A percentile compares a stretch with the other conserved stretches of the same genome.
These are phyloP conservation scores for Thelephora aurantiotincta DNA, from an alignment of 768 basidiomycete genomes.

Conservation along the genomic window DNA sequence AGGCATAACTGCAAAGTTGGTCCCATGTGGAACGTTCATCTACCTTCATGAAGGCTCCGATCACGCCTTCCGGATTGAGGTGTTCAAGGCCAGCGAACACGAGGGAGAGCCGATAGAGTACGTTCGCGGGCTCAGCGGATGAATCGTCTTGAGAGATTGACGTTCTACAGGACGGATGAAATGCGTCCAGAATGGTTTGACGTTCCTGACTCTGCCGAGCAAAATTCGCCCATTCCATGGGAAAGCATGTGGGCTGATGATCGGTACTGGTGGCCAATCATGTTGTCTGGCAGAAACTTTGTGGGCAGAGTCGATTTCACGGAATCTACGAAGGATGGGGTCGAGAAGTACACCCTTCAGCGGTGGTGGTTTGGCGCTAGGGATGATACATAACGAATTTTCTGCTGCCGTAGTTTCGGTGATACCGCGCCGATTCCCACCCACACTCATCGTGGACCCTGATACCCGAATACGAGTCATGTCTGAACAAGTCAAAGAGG, in stretches of 20 bases:
- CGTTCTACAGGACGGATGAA: slow-evolving; percentile 54
- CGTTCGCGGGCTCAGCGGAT: slow-evolving; percentile 11
- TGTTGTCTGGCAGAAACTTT: slow-evolving; percentile 29
- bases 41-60: slow-evolving; percentile 42
- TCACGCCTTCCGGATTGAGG: slow-evolving; percentile 56
- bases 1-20: slow-evolving; percentile 52
- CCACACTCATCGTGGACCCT: not conserved
- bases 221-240: slow-evolving; percentile 40
- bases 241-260: slow-evolving; percentile 53
- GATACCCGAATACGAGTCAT: not conserved
- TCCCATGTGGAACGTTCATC: slow-evolving; percentile 48
- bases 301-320: slow-evolving; percentile 35
- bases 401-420: not conserved
- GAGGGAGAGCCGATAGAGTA: slow-evolving; percentile 55
- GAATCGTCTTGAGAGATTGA: slow-evolving; percentile 1
- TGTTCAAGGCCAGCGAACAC: slow-evolving; percentile 54
- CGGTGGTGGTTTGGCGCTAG: slow-evolving; percentile 23
- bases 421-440: not conserved
- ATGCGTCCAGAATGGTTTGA: slow-evolving; percentile 81
- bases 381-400: not conserved
- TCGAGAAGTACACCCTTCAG: slow-evolving; percentile 11
- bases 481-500: slow-evolving; percentile 9
- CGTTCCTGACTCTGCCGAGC: not conserved
- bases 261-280: slow-evolving; percentile 50
- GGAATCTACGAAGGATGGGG: not conserved